Evolutionary conservation across 2,329 filamentous ascomycete genomes (phyloP).

Genomic region (Dactylella cylindrospora): DNA sequence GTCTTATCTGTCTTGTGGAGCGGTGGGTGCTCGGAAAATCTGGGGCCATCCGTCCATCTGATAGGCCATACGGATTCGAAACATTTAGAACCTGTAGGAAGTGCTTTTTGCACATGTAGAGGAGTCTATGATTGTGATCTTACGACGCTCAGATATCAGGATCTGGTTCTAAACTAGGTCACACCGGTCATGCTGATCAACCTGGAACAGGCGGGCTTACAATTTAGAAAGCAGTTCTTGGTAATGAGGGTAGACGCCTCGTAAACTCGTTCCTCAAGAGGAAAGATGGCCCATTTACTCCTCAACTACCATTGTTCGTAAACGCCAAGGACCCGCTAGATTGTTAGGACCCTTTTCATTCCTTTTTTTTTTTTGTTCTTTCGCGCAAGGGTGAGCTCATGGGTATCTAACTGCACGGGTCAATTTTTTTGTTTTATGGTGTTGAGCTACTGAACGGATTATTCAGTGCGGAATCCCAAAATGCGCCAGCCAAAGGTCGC

Average conservation of each 20-base stretch:
- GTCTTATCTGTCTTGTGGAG: slow-evolving; percentile 40
- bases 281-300: slow-evolving; percentile 17
- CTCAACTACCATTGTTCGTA: slow-evolving; percentile 20
- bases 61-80: slow-evolving; percentile 42
- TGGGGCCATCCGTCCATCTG: slow-evolving; percentile 20
- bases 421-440: slow-evolving; percentile 10
- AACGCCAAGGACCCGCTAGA: slow-evolving; percentile 8
- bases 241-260: slow-evolving; percentile 13
- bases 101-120: slow-evolving; percentile 36
- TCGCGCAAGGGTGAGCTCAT: slow-evolving; percentile 12
- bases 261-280: slow-evolving; percentile 34
- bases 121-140: slow-evolving; percentile 34
- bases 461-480: too few relatives aligned
- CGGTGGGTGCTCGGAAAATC: too few relatives aligned
- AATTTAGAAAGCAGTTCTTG: slow-evolving; percentile 8
- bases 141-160: slow-evolving; percentile 42
- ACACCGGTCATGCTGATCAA: slow-evolving; percentile 24
- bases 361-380: slow-evolving; percentile 2
- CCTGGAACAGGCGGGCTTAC: slow-evolving; percentile 22
- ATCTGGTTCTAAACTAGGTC: slow-evolving; percentile 25
- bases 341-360: slow-evolving; percentile 10
- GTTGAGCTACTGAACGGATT: slow-evolving; percentile 35
- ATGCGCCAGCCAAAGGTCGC: too few relatives aligned
- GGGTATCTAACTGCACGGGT: too few relatives aligned
- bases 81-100: slow-evolving; percentile 32